A percentile compares a stretch with the other conserved stretches of the same genome.
Evolutionary conservation across 768 basidiomycete species (phyloP).

Genomic region (Agaricus blazei): DNA sequence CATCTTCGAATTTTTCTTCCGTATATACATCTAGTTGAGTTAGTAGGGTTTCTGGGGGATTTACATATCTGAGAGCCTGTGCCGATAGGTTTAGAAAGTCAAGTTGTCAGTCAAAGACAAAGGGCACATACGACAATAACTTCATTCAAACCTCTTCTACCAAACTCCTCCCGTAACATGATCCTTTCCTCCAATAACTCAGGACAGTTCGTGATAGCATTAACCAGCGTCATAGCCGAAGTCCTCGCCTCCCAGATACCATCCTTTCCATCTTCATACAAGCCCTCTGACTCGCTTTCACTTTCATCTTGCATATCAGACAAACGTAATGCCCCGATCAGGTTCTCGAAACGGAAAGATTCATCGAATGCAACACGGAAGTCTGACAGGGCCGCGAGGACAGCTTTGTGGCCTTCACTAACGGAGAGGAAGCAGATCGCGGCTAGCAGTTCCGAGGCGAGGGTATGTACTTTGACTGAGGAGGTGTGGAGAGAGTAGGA

Average conservation of each 20-base stretch:
- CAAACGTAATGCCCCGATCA: slow-evolving; percentile 59
- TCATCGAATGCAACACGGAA: slow-evolving; percentile 69
- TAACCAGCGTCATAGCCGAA: slow-evolving; percentile 72
- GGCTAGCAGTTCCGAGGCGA: slow-evolving; percentile 75
- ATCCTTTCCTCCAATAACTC: slow-evolving; percentile 77
- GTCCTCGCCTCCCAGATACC: slow-evolving; percentile 80
- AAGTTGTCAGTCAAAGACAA: not conserved
- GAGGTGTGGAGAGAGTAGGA: slow-evolving; percentile 64
- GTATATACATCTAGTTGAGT: slow-evolving; percentile 77
- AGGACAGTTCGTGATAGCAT: slow-evolving; percentile 72
- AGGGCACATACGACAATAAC: slow-evolving; percentile 64
- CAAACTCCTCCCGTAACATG: slow-evolving; percentile 76
- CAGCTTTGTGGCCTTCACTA: slow-evolving; percentile 65
- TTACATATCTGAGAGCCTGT: slow-evolving; percentile 69
- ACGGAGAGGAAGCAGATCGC: slow-evolving; percentile 76
- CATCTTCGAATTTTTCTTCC: slow-evolving; percentile 89
- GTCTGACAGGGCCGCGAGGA: slow-evolving; percentile 77
- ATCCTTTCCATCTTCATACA: slow-evolving; percentile 50
- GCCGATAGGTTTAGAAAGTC: not conserved
- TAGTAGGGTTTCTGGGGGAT: slow-evolving; percentile 68
- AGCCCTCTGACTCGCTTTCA: slow-evolving; percentile 26
- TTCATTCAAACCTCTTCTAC: slow-evolving; percentile 78
- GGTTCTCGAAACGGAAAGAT: slow-evolving; percentile 71
- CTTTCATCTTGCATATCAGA: slow-evolving; percentile 34
- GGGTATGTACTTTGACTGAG: slow-evolving; percentile 62